These are phyloP conservation scores for Zarea fungicola DNA, from an alignment of 2,329 filamentous ascomycete genomes.

Conservation along the genomic window DNA sequence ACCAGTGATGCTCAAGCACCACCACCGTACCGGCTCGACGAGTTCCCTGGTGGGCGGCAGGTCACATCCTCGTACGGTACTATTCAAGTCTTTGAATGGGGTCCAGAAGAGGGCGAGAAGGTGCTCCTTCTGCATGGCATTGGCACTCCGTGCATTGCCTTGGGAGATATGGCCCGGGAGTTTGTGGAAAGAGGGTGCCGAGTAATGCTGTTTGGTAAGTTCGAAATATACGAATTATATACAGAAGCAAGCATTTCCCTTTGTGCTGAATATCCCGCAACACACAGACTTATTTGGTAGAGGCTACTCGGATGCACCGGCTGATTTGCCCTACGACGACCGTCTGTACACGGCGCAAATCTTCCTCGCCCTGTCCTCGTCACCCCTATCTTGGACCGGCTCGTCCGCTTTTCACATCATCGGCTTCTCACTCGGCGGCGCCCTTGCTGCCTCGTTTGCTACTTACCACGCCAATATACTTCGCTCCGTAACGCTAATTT, in stretches of 20 bases:
- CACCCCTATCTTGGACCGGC: slow-evolving; percentile 49
- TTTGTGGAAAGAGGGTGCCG: slow-evolving; percentile 63
- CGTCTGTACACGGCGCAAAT: slow-evolving; percentile 63
- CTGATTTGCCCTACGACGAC: slow-evolving; percentile 53
- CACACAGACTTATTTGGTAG: slow-evolving; percentile 65
- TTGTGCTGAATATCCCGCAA: too few relatives aligned
- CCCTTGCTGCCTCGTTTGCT: slow-evolving; percentile 65
- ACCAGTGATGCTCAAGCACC: slow-evolving; percentile 21
- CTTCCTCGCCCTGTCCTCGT: slow-evolving; percentile 60
- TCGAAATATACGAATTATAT: not conserved
- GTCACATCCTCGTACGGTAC: slow-evolving; percentile 66
- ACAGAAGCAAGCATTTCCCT: not conserved
- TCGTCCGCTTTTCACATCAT: slow-evolving; percentile 61
- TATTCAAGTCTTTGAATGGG: slow-evolving; percentile 75
- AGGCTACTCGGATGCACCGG: slow-evolving; percentile 69
- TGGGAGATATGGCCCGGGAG: slow-evolving; percentile 60
- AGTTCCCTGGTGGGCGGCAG: slow-evolving; percentile 63
- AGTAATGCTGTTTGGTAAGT: slow-evolving; percentile 71
- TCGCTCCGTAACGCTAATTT: slow-evolving; percentile 59
- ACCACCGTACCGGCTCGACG: slow-evolving; percentile 63
- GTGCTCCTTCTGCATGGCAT: slow-evolving; percentile 77
- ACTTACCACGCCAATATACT: slow-evolving; percentile 62
- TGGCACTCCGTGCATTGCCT: slow-evolving; percentile 67
- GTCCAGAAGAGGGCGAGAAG: slow-evolving; percentile 63
- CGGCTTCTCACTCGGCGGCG: slow-evolving; percentile 78